Base-by-base conservation (phyloP, 164 flowering plant species). In the Hamamelis virginiana region DNA sequence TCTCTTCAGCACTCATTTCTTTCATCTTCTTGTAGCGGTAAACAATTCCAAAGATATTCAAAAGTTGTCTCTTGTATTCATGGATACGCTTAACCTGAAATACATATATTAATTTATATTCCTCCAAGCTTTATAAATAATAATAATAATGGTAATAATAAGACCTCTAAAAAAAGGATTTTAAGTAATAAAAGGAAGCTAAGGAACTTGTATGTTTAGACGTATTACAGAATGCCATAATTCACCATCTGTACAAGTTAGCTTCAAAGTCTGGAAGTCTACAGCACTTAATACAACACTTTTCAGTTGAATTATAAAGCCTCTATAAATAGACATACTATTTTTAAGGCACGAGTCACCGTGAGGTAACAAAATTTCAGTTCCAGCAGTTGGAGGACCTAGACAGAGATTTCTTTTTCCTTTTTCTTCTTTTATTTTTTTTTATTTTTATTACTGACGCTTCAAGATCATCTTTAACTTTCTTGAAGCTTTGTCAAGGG, bases 11-110 rank as follows among this genome's bases (percentile, higher is more conserved):
- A 70, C 69, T 86, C 98, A 89, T 86, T 84, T 90, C 98, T 83
- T 94, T 94, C 98, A 94, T 91, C 81, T 82, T 84, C 74, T 88
- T 94, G 80, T 94, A 91, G 71, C 98, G 96, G 69, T 89, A 87
- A 72, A 90, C 93, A 69, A 91, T 89, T 62, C 98, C 98, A 74
- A 94, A 74, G 68, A 91, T 90, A 72, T 94, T 94, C 85, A 94
- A 73, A 62, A 94, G 76, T 69, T 94, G 97, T 3, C 98, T 77
- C 81, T 91, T 94, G 83, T 94, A 94, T 71, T 94, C 98, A 71
- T 94, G 98, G 58, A 94, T 94, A 78, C 97, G 96, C 77, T 94
- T 94, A 63, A 94, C 90, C 98, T 94, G 85, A 79, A 68, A 66
- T 28, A 47, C 18, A 43, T 46, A 0, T 25, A 53, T 59, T 25